These are phyloP conservation scores for Sequoia sempervirens DNA, from an alignment of 75 land plant genomes.

Conservation along the genomic window DNA sequence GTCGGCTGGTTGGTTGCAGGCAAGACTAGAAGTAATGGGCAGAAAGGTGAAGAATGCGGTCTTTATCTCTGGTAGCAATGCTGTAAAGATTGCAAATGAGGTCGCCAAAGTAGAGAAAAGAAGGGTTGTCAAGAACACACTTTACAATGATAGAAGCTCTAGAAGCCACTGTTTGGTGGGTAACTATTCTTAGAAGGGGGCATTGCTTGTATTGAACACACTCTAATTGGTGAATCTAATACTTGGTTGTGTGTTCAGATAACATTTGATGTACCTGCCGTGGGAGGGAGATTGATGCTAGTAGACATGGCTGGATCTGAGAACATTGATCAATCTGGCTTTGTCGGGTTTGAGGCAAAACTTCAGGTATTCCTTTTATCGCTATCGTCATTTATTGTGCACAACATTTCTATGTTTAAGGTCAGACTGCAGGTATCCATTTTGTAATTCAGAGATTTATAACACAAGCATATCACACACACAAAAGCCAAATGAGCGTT, in stretches of 20 bases:
- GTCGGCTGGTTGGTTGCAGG: slow-evolving; percentile 37
- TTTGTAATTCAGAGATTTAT: neutral
- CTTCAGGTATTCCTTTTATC: slow-evolving; percentile 61
- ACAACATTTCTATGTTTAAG: neutral
- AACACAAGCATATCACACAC: neutral
- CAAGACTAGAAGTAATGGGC: slow-evolving; percentile 84
- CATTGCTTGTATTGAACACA: neutral
- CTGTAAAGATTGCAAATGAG: slow-evolving; percentile 83
- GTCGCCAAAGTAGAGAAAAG: slow-evolving; percentile 90
- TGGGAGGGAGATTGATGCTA: slow-evolving; percentile 90
- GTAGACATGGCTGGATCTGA: slow-evolving; percentile 99
- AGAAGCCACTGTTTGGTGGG: slow-evolving; percentile 94
- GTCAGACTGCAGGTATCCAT: neutral
- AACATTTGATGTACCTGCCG: slow-evolving; percentile 78
- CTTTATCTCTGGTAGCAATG: slow-evolving; percentile 73
- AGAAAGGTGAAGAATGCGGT: slow-evolving; percentile 87
- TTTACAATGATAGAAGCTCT: slow-evolving; percentile 90
- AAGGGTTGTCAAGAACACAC: slow-evolving; percentile 87
- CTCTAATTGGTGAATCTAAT: neutral
- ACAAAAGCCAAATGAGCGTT: neutral
- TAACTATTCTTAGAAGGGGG: neutral
- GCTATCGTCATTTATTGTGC: neutral
- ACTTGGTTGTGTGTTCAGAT: slow-evolving; percentile 43
- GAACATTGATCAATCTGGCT: slow-evolving; percentile 93
- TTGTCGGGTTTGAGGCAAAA: slow-evolving; percentile 80